Conservation (phyloP, 805 yeast genomes). For the Cyberlindnera misumaiensis region DNA sequence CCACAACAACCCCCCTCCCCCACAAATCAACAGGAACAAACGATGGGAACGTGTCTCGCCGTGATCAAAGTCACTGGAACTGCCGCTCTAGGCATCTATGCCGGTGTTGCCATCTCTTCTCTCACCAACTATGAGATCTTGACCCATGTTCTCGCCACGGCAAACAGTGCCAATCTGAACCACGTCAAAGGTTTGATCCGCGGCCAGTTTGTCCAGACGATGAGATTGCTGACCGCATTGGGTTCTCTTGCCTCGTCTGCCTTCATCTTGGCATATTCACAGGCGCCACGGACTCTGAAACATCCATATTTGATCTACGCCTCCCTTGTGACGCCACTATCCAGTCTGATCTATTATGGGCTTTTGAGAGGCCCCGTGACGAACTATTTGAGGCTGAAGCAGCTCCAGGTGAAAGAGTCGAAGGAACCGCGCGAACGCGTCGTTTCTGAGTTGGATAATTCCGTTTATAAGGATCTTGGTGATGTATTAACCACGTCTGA, state of each 20-base stretch:
- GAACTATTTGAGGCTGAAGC: constrained; percentile 4
- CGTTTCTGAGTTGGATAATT: constrained; percentile 37
- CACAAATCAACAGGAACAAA: not conserved
- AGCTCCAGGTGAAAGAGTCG: not conserved
- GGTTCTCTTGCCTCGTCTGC: constrained; percentile 44
- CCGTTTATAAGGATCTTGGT: constrained; percentile 39
- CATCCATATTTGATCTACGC: constrained; percentile 69
- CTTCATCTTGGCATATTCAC: constrained; percentile 48
- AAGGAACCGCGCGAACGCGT: constrained; percentile 25
- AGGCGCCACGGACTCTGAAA: constrained; percentile 47
- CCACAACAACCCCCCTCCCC: too few species aligned
- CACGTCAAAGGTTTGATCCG: constrained; percentile 17
- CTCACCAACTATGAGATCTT: constrained; percentile 14
- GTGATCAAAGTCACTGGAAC: constrained; percentile 58
- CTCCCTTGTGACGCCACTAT: constrained; percentile 21
- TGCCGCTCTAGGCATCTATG: constrained; percentile 59
- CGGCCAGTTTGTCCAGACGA: constrained; percentile 17
- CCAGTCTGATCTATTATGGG: constrained; percentile 6
- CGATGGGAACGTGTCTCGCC: constrained; percentile 49
- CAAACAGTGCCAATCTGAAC: constrained; percentile 24
- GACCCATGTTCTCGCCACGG: constrained; percentile 27
- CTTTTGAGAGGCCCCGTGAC: not conserved
- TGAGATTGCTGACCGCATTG: constrained; percentile 26
- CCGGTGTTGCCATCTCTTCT: constrained; percentile 39
- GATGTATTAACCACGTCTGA: constrained; percentile 11